Percentiles rank a stretch among this genome's conserved stretches.
Conservation (phyloP, 176 grass and related monocot species). For the Echinochloa phyllopogon region DNA sequence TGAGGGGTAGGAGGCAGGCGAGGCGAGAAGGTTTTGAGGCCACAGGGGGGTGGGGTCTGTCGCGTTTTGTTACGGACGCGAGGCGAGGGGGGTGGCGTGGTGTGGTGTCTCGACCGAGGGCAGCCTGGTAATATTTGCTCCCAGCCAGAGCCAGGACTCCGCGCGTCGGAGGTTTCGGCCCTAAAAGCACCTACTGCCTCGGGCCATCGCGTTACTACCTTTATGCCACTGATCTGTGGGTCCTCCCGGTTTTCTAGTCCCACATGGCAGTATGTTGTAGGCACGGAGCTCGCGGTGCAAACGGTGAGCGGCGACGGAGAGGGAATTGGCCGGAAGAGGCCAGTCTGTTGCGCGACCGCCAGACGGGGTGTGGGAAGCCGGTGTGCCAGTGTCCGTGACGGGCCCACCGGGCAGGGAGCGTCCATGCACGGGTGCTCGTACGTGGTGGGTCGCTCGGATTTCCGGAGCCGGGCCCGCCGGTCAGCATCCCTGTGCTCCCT, state of each 20-base stretch:
- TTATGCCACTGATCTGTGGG: neutral
- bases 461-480: neutral
- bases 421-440: conserved; percentile 52
- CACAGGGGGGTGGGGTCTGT: conserved; percentile 34
- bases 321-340: neutral
- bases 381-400: conserved; percentile 30
- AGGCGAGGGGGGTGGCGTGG: neutral
- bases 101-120: conserved; percentile 19
- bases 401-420: conserved; percentile 36
- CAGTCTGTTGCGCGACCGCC: conserved; percentile 41
- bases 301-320: neutral
- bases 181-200: neutral
- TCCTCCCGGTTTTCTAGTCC: fast-evolving
- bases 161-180: conserved; percentile 13
- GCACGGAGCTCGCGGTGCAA: fast-evolving
- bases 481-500: conserved; percentile 10
- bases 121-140: conserved; percentile 28
- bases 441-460: conserved; percentile 21
- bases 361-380: neutral
- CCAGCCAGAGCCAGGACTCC: neutral
- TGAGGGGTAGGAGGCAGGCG: neutral
- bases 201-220: fast-evolving
- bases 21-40: conserved; percentile 53
- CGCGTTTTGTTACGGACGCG: conserved; percentile 52
- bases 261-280: neutral